phyloP scores from a whole-genome alignment of 345 rosid genomes.

The Hirschfeldia incana region DNA sequence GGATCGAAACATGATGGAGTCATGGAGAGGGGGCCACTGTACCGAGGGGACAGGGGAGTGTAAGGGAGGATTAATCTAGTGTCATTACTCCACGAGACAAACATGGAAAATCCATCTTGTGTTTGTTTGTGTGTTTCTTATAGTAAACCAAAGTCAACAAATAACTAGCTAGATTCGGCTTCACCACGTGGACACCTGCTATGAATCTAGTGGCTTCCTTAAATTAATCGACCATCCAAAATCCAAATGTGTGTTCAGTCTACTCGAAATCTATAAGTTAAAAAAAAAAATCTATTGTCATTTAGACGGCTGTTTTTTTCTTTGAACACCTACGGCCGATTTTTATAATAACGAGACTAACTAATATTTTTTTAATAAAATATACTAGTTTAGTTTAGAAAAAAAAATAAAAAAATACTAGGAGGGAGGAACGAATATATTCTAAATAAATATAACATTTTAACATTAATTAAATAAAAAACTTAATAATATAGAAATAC shows the following conservation, averaged over 20 bases:
- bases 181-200: not conserved
- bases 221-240: not conserved
- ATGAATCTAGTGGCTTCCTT: constrained; percentile 60
- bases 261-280: not conserved
- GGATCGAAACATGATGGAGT: not conserved
- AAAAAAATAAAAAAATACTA: not conserved
- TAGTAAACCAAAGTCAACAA: constrained; percentile 6
- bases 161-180: constrained; percentile 11
- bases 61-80: not conserved
- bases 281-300: not conserved
- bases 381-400: too few relatives aligned
- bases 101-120: not conserved
- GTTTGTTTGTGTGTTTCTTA: not conserved
- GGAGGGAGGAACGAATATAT: not conserved
- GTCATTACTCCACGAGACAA: not conserved
- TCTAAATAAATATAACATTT: not conserved
- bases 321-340: not conserved
- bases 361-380: too few relatives aligned
- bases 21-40: not conserved
- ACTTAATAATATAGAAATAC: not conserved
- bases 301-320: not conserved
- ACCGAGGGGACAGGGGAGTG: not conserved
- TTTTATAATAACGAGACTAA: not conserved
- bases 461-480: not conserved
- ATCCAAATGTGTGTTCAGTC: not conserved